Base-by-base conservation (phyloP, 306 rosid species). In the Vicia faba region DNA sequence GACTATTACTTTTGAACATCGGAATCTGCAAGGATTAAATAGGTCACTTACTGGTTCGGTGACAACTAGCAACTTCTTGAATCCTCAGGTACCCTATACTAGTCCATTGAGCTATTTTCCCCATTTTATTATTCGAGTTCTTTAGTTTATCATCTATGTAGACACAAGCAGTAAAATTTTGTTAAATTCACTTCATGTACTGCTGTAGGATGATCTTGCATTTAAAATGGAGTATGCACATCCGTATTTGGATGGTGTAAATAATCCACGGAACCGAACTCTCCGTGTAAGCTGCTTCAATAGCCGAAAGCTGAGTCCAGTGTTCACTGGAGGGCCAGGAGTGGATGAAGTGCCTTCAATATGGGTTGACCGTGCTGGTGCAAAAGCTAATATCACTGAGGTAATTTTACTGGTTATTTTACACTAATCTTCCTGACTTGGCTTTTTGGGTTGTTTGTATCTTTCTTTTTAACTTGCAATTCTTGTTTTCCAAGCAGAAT, bases 291-390 rank as follows among this genome's bases (percentile, higher is more conserved):
- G 83, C 84, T 90, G 97, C 84, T 93, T 93, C 87, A 93, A 93
- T 72, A 88, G 96, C 82, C 85, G 96, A 73, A 93, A 93, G 76
- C 65, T 86, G 84, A 93, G 99, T 85, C 99, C 99, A 3, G 99
- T 90, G 57, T 93, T 93, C 78, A 93, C 96, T 43, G 99, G 97
- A 38, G 99, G 99, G 12, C 97, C 99, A 5, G 97, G 99, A 68
- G 85, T 85, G 67, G 96, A 93, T 75, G 99, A 93, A 81, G 99
- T 93, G n/a, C 99, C 99, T 18, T 96, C 97, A 9, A 88, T 93
- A 69, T 88, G 96, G 99, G 96, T 93, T 48, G 99, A 93, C 76
- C 96, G 97, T 54, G 87, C 97, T 60, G 99, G 99, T 1, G 64
- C 72, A 39, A 93, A 93, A 84, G 79, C 96, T 54, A 95, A 90